A percentile compares a stretch with the other conserved stretches of the same genome.
Conservation (phyloP, 2,329 filamentous ascomycete genomes). For the Aspergillus aculeatus region DNA sequence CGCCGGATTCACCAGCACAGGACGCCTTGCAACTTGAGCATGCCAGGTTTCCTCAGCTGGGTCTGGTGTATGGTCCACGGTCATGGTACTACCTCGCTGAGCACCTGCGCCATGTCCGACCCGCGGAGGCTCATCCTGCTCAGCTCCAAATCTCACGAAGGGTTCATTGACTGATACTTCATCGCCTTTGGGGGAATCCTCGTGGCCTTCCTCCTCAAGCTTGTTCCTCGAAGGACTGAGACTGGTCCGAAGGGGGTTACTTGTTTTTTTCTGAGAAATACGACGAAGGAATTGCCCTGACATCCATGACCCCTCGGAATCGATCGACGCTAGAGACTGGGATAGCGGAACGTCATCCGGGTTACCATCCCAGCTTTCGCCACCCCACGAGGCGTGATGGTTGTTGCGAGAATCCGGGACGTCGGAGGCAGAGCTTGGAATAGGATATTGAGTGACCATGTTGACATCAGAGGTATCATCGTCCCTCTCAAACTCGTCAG, state of each 20-base stretch:
- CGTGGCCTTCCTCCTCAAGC: conserved; percentile 53
- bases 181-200: conserved; percentile 46
- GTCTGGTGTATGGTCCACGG: conserved; percentile 19
- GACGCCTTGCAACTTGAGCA: conserved; percentile 54
- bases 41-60: conserved; percentile 48
- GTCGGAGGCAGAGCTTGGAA: conserved; percentile 28
- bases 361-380: conserved; percentile 51
- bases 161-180: conserved; percentile 76
- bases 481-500: conserved; percentile 12
- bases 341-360: conserved; percentile 57
- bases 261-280: conserved; percentile 46
- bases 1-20: conserved; percentile 62
- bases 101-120: conserved; percentile 53
- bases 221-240: conserved; percentile 34
- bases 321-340: conserved; percentile 87
- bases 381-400: conserved; percentile 37
- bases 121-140: conserved; percentile 46
- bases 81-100: conserved; percentile 48
- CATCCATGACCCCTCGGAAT: conserved; percentile 95
- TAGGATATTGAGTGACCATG: conserved; percentile 22
- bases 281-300: conserved; percentile 66
- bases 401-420: conserved; percentile 29
- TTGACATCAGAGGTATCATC: conserved; percentile 14
- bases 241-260: conserved; percentile 40
- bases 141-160: conserved; percentile 56